Base-by-base conservation (phyloP, 768 basidiomycete genomes). In the Galerina marginata region DNA sequence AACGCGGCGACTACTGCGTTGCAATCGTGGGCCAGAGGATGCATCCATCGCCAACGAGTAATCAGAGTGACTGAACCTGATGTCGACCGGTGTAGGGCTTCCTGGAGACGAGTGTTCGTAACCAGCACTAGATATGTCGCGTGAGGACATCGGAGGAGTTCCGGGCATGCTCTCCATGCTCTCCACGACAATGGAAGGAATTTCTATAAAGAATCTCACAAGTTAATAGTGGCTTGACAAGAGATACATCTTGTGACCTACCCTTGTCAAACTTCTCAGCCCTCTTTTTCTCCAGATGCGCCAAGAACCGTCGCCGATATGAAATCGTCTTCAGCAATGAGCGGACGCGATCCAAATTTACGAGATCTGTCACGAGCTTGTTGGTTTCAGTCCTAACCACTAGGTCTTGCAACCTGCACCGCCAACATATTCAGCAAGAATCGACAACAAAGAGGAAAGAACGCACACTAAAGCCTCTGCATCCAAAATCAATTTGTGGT, bases 401-500 rank as follows among this genome's bases (percentile, higher is more conserved):
- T 1, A 95, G 82, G 59, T 97, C 95, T 61, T 93, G 89, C 56
- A 96, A 71, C 37, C 95, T 97, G 63, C 2, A 23, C 29, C 40
- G 40, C 9, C 10, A 38, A 39, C 14, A 29, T 20, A 1, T 52
- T 40, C n/a, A 58, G 23, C 20, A 48, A 53, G 45, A 16, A 50
- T 40, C 55, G 54, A 56, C n/a, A 43, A 40, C 44, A 59, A 29
- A 46, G 54, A 51, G 26, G 43, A 51, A 26, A 42, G 42, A 29
- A 84, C 93, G 71, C 72, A 96, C 96, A 88, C 84, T 25, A 99
- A 77, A 12, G 96, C 96, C 33, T 94, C 91, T 26, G 85, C 86
- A 74, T 97, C 95, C 51, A 93, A 84, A 63, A 98, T 94, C 53
- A 99, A 77, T 72, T 93, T 95, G 77, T 98, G 89, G 71, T 97